Conservation (phyloP, 2,329 filamentous ascomycete species). For the Aspergillus sp. region DNA sequence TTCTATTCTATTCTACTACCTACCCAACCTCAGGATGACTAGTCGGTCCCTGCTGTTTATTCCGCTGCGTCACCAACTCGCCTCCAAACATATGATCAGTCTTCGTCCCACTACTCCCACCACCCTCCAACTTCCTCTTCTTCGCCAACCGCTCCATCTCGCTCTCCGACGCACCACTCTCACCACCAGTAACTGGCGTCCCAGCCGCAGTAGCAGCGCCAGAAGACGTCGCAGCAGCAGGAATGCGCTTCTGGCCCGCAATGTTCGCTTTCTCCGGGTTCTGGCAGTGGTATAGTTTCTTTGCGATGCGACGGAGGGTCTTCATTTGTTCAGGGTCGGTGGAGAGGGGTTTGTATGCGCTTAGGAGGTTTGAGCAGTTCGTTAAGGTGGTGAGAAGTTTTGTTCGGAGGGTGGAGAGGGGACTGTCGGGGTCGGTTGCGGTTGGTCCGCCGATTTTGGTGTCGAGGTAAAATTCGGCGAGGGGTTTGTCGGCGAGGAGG, state of each 20-base stretch:
- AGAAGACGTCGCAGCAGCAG: constrained; percentile 19
- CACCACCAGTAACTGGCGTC: constrained; percentile 8
- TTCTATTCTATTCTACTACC: background rate
- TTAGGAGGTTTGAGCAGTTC: constrained; percentile 34
- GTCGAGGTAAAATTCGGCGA: constrained; percentile 40
- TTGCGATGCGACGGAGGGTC: constrained; percentile 40
- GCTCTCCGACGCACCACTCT: constrained; percentile 25
- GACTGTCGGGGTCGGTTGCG: constrained; percentile 9
- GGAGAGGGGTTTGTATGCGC: constrained; percentile 32
- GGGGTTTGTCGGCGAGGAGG: constrained; percentile 59
- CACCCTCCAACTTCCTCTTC: constrained; percentile 32
- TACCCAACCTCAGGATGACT: background rate
- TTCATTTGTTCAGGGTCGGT: constrained; percentile 36
- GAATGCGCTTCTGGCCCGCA: constrained; percentile 37
- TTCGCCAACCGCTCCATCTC: constrained; percentile 34
- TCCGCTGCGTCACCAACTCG: constrained; percentile 29
- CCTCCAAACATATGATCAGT: constrained; percentile 30
- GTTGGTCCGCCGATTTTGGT: constrained; percentile 32
- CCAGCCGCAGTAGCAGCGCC: constrained; percentile 4
- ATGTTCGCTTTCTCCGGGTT: constrained; percentile 43
- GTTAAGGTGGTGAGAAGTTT: constrained; percentile 33
- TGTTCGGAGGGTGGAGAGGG: constrained; percentile 25
- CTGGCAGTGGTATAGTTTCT: constrained; percentile 44
- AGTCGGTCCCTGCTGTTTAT: constrained; percentile 11
- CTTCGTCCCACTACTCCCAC: constrained; percentile 10